Conservation (phyloP, 2,329 filamentous ascomycete genomes). For the Penicillium sp. region DNA sequence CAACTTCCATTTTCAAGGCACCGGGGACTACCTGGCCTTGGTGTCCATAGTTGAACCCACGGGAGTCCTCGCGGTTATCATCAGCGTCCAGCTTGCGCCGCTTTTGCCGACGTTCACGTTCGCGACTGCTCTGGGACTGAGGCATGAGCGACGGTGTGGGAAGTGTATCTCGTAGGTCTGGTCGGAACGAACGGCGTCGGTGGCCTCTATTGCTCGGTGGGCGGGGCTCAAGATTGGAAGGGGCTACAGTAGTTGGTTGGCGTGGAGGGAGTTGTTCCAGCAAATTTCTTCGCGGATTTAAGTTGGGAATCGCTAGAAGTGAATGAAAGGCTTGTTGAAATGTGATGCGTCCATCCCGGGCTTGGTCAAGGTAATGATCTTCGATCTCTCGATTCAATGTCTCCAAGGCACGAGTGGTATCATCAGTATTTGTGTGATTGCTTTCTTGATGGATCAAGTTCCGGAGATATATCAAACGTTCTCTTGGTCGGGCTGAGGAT, state of each 20-base stretch:
- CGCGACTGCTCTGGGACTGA: slow-evolving; percentile 38
- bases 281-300: background rate
- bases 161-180: slow-evolving; percentile 14
- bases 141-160: slow-evolving; percentile 30
- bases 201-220: slow-evolving; percentile 9
- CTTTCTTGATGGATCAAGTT: slow-evolving; percentile 40
- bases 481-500: slow-evolving; percentile 6
- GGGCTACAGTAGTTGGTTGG: slow-evolving; percentile 10
- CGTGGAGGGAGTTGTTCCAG: slow-evolving; percentile 12
- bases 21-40: slow-evolving; percentile 86
- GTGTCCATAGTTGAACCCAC: slow-evolving; percentile 74
- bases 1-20: slow-evolving; percentile 78
- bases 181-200: slow-evolving; percentile 14
- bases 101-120: slow-evolving; percentile 46
- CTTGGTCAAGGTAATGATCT: slow-evolving; percentile 29
- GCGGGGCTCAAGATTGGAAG: slow-evolving; percentile 5
- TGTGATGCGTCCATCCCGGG: slow-evolving; percentile 5
- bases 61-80: slow-evolving; percentile 46
- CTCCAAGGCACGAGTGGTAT: slow-evolving; percentile 36
- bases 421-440: slow-evolving; percentile 29
- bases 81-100: slow-evolving; percentile 71
- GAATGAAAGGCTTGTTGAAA: background rate
- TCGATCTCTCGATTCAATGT: slow-evolving; percentile 42
- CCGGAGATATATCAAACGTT: slow-evolving; percentile 27
- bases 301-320: background rate